These are phyloP conservation scores for Edhazardia aedis DNA, from an alignment of 371 early-diverging fungal genomes.

Conservation along the genomic window DNA sequence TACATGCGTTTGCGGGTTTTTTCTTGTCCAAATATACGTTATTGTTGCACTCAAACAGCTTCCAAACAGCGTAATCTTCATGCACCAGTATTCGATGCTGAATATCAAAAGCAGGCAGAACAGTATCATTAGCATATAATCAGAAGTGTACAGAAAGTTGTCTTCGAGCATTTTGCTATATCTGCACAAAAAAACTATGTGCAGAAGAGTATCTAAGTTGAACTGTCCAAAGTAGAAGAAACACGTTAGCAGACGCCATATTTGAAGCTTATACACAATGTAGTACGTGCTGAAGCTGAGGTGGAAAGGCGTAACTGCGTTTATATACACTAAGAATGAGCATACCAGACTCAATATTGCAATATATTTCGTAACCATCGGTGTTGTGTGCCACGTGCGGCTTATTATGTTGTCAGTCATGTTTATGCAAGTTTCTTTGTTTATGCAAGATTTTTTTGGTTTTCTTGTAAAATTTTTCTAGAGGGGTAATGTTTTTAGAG, in stretches of 20 bases:
- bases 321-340: too few relatives aligned
- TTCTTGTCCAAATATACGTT: slow-evolving; percentile 47
- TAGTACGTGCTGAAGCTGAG: too few relatives aligned
- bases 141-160: slow-evolving; percentile 28
- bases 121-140: slow-evolving; percentile 35
- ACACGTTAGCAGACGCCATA: slow-evolving; percentile 32
- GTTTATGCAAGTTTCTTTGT: too few relatives aligned
- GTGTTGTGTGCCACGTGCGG: too few relatives aligned
- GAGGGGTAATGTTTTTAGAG: too few relatives aligned
- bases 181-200: slow-evolving; percentile 43
- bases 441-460: too few relatives aligned
- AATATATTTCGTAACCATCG: too few relatives aligned
- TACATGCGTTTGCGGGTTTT: slow-evolving; percentile 40
- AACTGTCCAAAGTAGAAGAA: slow-evolving; percentile 43
- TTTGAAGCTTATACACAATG: too few relatives aligned
- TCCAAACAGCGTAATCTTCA: slow-evolving; percentile 28
- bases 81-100: slow-evolving; percentile 15
- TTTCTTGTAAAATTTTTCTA: too few relatives aligned
- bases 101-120: slow-evolving; percentile 13
- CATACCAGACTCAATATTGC: too few relatives aligned
- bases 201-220: slow-evolving; percentile 35
- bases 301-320: too few relatives aligned
- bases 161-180: slow-evolving; percentile 46
- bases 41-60: slow-evolving; percentile 38
- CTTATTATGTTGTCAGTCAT: too few relatives aligned